Conservation (phyloP, 495 filamentous ascomycete species). For the Pseudoneurospora amorphoporcata region DNA sequence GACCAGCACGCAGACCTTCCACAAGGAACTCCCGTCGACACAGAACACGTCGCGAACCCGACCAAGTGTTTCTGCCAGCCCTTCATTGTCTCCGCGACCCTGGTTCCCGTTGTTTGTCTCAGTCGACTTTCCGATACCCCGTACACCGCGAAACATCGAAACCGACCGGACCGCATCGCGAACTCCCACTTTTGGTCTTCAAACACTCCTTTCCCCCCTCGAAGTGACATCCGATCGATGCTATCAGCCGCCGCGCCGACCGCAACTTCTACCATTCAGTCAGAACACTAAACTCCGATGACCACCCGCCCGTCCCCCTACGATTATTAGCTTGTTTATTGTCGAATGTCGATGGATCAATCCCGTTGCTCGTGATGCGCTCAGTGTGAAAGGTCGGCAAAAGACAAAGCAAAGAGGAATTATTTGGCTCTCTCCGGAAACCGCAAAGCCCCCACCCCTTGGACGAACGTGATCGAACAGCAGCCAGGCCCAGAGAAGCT, state of each 20-base stretch:
- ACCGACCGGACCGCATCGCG: background rate
- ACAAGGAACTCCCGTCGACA: background rate
- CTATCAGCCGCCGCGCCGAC: background rate
- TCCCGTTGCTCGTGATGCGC: conserved; percentile 6
- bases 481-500: background rate
- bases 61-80: background rate
- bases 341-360: conserved; percentile 3
- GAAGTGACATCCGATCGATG: background rate
- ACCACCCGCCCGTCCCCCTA: background rate
- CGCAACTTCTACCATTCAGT: background rate
- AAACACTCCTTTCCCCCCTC: background rate
- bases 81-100: background rate
- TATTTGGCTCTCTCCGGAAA: background rate
- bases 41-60: background rate
- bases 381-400: background rate
- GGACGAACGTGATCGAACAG: background rate
- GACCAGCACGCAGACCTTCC: background rate
- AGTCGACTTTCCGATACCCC: background rate
- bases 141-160: background rate
- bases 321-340: background rate
- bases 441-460: background rate
- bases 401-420: background rate
- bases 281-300: background rate
- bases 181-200: background rate
- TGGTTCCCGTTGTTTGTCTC: background rate